Evolutionary conservation across 2,329 filamentous ascomycete species (phyloP).

Genomic region (Fusarium torreyae): DNA sequence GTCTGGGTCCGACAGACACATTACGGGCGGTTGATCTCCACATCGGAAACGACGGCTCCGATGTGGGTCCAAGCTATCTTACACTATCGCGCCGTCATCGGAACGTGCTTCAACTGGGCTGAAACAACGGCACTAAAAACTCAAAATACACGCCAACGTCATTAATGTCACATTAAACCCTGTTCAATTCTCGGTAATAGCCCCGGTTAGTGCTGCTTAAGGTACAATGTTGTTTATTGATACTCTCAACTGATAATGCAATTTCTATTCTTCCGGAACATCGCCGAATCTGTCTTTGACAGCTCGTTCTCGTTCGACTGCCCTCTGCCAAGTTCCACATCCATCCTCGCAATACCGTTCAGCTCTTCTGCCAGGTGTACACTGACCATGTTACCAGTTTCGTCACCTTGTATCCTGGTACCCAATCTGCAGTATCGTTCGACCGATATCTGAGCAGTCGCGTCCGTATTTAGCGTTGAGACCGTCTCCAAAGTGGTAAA

Average conservation of each 20-base stretch:
- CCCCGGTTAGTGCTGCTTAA: conserved; percentile 27
- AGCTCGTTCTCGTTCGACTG: background rate
- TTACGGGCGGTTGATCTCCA: conserved; percentile 8
- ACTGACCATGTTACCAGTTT: conserved; percentile 46
- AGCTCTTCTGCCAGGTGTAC: conserved; percentile 55
- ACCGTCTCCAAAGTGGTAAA: conserved; percentile 7
- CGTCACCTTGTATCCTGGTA: conserved; percentile 32
- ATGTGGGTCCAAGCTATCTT: conserved; percentile 14
- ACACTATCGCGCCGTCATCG: conserved; percentile 42
- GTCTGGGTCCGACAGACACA: conserved; percentile 3
- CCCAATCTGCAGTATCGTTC: conserved; percentile 35
- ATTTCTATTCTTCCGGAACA: conserved; percentile 34
- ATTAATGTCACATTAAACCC: conserved; percentile 26
- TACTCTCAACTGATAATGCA: conserved; percentile 38
- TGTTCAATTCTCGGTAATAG: conserved; percentile 43
- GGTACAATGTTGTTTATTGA: conserved; percentile 40
- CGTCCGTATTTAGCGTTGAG: conserved; percentile 11
- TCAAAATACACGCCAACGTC: conserved; percentile 42
- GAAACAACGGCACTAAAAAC: conserved; percentile 30
- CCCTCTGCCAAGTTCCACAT: conserved; percentile 55
- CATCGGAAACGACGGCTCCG: conserved; percentile 43
- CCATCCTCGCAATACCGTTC: conserved; percentile 56
- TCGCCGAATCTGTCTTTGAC: conserved; percentile 19
- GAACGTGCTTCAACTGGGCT: conserved; percentile 36
- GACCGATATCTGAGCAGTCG: conserved; percentile 11